A percentile compares a stretch with the other conserved stretches of the same genome.
phyloP scores from a whole-genome alignment of 2,329 filamentous ascomycete species.

The Didymosphaeria variabile region DNA sequence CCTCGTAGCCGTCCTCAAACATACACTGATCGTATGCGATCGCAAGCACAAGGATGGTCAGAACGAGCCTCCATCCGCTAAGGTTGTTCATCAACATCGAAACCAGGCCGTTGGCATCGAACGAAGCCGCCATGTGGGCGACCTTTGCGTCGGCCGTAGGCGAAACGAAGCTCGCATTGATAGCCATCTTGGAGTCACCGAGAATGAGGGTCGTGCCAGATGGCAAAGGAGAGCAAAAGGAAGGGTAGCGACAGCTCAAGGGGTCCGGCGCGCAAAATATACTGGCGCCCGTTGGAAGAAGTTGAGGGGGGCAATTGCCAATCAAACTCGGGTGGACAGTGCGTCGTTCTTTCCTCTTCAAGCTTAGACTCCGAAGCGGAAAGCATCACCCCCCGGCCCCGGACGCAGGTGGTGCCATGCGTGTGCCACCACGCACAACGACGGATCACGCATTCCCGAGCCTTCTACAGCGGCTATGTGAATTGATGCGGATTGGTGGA shows the following conservation, averaged over 20 bases:
- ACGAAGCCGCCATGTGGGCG: constrained; percentile 40
- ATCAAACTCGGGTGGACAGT: constrained; percentile 9
- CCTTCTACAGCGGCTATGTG: neutral
- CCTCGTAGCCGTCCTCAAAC: constrained; percentile 46
- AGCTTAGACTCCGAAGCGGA: constrained; percentile 12
- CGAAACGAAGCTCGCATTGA: constrained; percentile 52
- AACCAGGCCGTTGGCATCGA: constrained; percentile 42
- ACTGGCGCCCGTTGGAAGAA: constrained; percentile 4
- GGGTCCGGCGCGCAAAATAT: constrained; percentile 11
- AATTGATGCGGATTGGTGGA: neutral
- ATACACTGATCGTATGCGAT: constrained; percentile 90
- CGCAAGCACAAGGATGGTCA: constrained; percentile 74
- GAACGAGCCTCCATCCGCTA: constrained; percentile 47
- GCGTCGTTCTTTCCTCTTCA: neutral
- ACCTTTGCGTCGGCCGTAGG: constrained; percentile 51
- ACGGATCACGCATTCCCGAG: neutral
- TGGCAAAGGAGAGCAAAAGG: neutral
- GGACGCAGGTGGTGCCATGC: constrained; percentile 7
- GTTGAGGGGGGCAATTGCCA: constrained; percentile 14
- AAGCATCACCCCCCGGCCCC: neutral
- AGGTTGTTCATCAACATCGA: constrained; percentile 43
- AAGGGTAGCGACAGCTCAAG: constrained; percentile 7
- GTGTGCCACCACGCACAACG: neutral
- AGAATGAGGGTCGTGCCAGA: neutral
- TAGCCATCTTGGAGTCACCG: constrained; percentile 35